phyloP scores from a whole-genome alignment of 202 grass and related monocot genomes.

The Setaria italica region DNA sequence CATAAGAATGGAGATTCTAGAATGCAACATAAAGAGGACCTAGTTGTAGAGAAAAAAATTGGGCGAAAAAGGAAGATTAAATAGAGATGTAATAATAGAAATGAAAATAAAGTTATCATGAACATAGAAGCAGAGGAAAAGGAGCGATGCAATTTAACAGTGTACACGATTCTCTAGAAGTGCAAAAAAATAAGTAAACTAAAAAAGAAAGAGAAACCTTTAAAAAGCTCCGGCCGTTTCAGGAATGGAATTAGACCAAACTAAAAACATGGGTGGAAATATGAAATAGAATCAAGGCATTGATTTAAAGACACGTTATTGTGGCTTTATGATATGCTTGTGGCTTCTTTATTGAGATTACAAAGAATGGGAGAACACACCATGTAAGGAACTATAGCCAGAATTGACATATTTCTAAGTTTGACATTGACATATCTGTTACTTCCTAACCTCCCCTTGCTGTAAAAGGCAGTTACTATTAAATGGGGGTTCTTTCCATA shows the following conservation, averaged over 20 bases:
- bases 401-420: constrained; percentile 35
- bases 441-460: constrained; percentile 32
- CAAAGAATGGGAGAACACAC: neutral
- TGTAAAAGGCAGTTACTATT: neutral
- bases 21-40: neutral
- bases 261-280: constrained; percentile 4
- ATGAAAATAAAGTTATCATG: neutral
- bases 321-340: neutral
- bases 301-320: constrained; percentile 1
- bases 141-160: neutral
- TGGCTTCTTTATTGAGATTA: constrained; percentile 33
- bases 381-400: constrained; percentile 7
- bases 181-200: neutral
- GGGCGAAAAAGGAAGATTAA: neutral
- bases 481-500: constrained; percentile 11
- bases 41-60: neutral
- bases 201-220: neutral
- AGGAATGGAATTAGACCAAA: neutral
- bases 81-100: neutral
- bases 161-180: neutral
- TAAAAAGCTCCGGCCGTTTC: neutral
- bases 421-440: constrained; percentile 21
- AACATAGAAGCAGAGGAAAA: neutral
- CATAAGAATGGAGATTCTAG: neutral
- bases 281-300: neutral